Evolutionary conservation across 768 basidiomycete genomes (phyloP).

Genomic region (Tulasnella sp.): DNA sequence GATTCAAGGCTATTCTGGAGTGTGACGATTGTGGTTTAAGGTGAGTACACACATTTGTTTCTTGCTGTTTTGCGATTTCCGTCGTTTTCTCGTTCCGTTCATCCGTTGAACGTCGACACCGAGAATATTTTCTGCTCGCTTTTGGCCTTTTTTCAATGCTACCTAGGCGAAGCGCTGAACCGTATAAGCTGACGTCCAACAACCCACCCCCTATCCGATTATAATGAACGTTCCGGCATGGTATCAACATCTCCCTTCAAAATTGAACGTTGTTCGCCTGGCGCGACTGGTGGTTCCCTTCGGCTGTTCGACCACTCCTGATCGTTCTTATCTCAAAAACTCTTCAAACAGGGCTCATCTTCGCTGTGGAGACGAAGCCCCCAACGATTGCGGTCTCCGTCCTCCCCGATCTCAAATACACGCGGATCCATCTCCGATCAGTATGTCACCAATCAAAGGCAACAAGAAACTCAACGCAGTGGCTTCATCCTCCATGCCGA

Average conservation of each 20-base stretch:
- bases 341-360: conserved; percentile 50
- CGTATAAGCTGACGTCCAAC: no score
- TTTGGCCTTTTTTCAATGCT: neutral
- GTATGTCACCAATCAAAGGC: conserved; percentile 4
- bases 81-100: neutral
- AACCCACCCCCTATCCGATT: no score
- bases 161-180: no score
- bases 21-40: conserved; percentile 83
- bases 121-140: neutral
- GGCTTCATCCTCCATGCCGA: conserved; percentile 2
- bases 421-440: neutral
- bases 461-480: conserved; percentile 8
- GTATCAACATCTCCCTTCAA: no score
- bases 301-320: no score
- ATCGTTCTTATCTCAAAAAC: no score
- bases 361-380: conserved; percentile 76
- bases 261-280: no score
- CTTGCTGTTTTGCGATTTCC: neutral
- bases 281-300: no score
- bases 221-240: no score
- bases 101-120: neutral
- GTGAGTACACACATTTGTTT: conserved; percentile 29
- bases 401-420: conserved; percentile 1
- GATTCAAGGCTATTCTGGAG: conserved; percentile 73
- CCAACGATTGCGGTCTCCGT: conserved; percentile 60